Evolutionary conservation across 371 early-diverging fungal genomes (phyloP), one percentile per base, ranked within the genome.

Genomic region (Conidiobolus incongruus): DNA sequence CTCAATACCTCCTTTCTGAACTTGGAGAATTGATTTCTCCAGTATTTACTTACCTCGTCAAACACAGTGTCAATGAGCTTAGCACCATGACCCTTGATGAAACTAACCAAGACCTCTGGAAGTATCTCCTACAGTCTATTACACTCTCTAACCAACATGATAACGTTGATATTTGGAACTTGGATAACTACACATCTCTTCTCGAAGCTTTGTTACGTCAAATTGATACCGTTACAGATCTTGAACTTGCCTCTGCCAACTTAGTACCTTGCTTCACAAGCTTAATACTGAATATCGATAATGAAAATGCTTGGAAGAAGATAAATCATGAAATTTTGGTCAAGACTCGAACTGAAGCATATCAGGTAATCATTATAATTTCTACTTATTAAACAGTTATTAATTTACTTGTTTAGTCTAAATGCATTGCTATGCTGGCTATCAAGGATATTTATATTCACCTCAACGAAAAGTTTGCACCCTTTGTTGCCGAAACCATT

Each of bases 401-500:
- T 4, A 3, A 4, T 4, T 4, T 8, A 26, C 59, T 22, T 26
- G 63, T 70, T n/a, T 58, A 68, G 22, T 73, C 84, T 43, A 77
- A 88, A n/a, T 52, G 80, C 12, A 75, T 74, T 0, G 69, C 85
- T 4, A 51, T 90, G 38, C 54, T 62, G 40, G 66, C 70, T 33
- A 51, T 89, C 31, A 72, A 78, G 47, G 83, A 81, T 44, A 72
- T 87, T 47, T 95, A 88, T 54, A 55, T 61, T 47, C 68, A 72
- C 31, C 65, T 88, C 11, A 90, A 92, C 32, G 94, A 95, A 53
- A 86, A 86, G 55, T 85, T 85, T 68, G 62, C 91, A 33, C 65
- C 80, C 26, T 65, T 83, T 49, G 63, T 95, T 59, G 91, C 94
- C 8, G 93, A 93, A 59, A 90, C 91, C 35, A 82, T 93, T 44